Evolutionary conservation across 2,329 filamentous ascomycete genomes (phyloP), one percentile per base, ranked within the genome.

Genomic region (Periconia sp.): DNA sequence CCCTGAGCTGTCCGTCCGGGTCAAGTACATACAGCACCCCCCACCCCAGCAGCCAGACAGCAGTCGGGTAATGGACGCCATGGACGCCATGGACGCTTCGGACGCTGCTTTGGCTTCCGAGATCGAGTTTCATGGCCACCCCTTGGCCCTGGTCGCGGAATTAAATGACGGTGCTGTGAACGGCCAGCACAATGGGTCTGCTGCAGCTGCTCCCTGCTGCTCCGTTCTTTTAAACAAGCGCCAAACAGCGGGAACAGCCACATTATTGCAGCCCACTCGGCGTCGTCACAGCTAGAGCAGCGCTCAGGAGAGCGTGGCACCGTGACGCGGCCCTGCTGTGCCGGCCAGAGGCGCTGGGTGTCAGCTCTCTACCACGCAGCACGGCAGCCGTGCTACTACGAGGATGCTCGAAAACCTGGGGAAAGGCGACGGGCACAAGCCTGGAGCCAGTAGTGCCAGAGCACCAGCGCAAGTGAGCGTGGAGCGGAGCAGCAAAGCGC

Each of bases 51-150:
- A 41, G 31, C 26, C 21, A 12, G 31, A 17, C 36, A 43, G 38
- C 17, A 37, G 35, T 46, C 52, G 54, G 49, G 46, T 51, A 48
- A 55, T 55, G 47, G 51, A n/a, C n/a, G n/a, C n/a, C n/a, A n/a
- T n/a, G n/a, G n/a, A n/a, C n/a, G n/a, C n/a, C n/a, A n/a, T n/a
- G n/a, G 39, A 50, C 54, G 52, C 47, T 44, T 47, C 54, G 51
- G 51, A 48, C 47, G 46, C 45, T 54, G 56, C 52, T 52, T 46
- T 52, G 54, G 48, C 54, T 54, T 52, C 54, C 56, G 56, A 61
- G 54, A 59, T 50, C 50, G 50, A 56, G 57, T 54, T 52, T 57
- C 58, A 59, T 50, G 45, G 52, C 36, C 41, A 49, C 52, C 41
- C 35, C 39, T 35, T 38, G 43, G 48, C 50, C 40, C 25, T 46